Base-by-base conservation (phyloP, 2,329 filamentous ascomycete genomes). In the Colletotrichum sojae region DNA sequence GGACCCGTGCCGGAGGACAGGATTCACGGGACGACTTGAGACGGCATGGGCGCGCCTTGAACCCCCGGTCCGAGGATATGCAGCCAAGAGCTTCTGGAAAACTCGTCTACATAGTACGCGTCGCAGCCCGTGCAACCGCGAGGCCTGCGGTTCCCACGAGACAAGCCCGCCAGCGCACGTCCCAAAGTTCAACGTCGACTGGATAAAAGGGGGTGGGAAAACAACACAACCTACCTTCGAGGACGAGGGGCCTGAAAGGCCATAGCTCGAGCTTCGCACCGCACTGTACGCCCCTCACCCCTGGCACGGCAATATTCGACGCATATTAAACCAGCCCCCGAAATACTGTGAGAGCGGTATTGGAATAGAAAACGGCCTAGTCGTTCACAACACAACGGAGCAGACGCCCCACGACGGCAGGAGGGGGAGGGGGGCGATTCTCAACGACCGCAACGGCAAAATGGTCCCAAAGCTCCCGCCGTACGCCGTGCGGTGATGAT, bases 21-120 rank as follows among this genome's bases (percentile, higher is more conserved):
- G 39, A 53, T 45, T 67, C 62, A 43, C 51, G 43, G 51, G 16
- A 51, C n/a, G 31, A 56, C 51, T 69, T 52, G 63, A 67, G 48
- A 52, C 55, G 66, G 55, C 43, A 40, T 51, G 66, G 55, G 54
- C 36, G n/a, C 46, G 18, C 53, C 49, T 39, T 49, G 36, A 16
- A 25, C 36, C 36, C 45, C 27, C 36, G 55, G 45, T 49, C 63
- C 13, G 52, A 20, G 31, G 20, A 57, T 46, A n/a, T 22, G 36
- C 55, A 27, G 67, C 56, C 56, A 55, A 67, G 63, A 56, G 25
- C 49, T 61, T 61, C 62, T 60, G 39, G 55, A 69, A 69, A 54
- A 67, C 18, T 56, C 64, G 43, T 53, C 49, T 66, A 48, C 22
- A 25, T 25, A 25, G 22, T 25, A 25, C 22, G 51, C 54, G 55